These are phyloP conservation scores for Quercus tomentella DNA, from an alignment of 331 rosid species.

Conservation along the genomic window DNA sequence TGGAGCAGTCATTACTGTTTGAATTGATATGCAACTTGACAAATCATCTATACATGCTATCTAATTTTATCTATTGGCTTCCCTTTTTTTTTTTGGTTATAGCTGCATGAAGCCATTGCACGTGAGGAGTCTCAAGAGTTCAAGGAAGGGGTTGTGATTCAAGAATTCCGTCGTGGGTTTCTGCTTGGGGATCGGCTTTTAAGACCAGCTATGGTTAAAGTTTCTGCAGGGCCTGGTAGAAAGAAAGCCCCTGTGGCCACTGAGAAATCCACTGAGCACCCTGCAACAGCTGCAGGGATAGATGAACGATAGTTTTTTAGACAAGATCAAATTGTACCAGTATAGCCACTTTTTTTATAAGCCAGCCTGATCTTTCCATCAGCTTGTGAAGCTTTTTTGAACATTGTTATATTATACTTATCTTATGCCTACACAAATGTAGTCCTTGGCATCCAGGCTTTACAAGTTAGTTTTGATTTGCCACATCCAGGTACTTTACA, in stretches of 20 bases:
- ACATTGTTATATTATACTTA: neutral
- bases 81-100: slow-evolving; percentile 6
- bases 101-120: slow-evolving; percentile 86
- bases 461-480: neutral
- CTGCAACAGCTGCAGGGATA: slow-evolving; percentile 55
- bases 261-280: slow-evolving; percentile 32
- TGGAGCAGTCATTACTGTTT: neutral
- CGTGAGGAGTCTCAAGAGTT: slow-evolving; percentile 76
- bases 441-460: neutral
- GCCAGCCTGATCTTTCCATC: slow-evolving; percentile 7
- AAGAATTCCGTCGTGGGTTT: slow-evolving; percentile 81
- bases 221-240: slow-evolving; percentile 74
- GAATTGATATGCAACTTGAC: neutral
- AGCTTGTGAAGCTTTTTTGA: neutral
- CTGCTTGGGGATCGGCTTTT: slow-evolving; percentile 61
- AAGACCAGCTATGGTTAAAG: slow-evolving; percentile 88
- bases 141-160: slow-evolving; percentile 70
- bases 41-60: neutral
- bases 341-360: slow-evolving; percentile 5
- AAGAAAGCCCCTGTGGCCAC: slow-evolving; percentile 36
- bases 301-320: slow-evolving; percentile 48
- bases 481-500: neutral
- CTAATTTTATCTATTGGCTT: neutral
- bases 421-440: neutral
- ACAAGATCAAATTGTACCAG: slow-evolving; percentile 2